Conservation (phyloP, 176 grass and related monocot species). For the Miscanthus lutarioriparius region DNA sequence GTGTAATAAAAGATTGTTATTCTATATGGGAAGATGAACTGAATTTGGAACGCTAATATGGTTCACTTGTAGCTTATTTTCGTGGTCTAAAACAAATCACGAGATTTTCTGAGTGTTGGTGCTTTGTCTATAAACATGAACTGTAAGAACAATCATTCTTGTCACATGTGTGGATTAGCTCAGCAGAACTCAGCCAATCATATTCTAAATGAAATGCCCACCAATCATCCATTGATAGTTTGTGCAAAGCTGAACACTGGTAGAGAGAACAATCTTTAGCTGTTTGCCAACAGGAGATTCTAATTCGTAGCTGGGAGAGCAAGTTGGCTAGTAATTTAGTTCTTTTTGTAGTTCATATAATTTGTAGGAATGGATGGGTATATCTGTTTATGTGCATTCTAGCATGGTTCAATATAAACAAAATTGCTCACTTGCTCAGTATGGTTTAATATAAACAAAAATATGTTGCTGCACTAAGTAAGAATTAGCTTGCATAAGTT, state of each 20-base stretch:
- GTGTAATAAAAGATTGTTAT: background rate
- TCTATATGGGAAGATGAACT: background rate
- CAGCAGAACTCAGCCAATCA: conserved; percentile 7
- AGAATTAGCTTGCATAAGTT: background rate
- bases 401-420: background rate
- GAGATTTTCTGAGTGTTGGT: background rate
- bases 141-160: background rate
- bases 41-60: background rate
- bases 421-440: background rate
- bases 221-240: background rate
- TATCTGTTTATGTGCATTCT: background rate
- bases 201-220: background rate
- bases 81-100: background rate
- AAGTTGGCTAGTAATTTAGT: background rate
- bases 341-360: background rate
- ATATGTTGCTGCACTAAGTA: background rate
- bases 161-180: background rate
- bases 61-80: background rate
- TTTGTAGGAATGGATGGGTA: background rate
- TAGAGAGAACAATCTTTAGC: background rate
- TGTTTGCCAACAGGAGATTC: conserved; percentile 3
- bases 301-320: background rate
- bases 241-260: background rate
- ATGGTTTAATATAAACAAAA: background rate
- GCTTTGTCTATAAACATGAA: background rate